phyloP scores from a whole-genome alignment of 192 early-diverging fungal species.

The Coemansia biformis region DNA sequence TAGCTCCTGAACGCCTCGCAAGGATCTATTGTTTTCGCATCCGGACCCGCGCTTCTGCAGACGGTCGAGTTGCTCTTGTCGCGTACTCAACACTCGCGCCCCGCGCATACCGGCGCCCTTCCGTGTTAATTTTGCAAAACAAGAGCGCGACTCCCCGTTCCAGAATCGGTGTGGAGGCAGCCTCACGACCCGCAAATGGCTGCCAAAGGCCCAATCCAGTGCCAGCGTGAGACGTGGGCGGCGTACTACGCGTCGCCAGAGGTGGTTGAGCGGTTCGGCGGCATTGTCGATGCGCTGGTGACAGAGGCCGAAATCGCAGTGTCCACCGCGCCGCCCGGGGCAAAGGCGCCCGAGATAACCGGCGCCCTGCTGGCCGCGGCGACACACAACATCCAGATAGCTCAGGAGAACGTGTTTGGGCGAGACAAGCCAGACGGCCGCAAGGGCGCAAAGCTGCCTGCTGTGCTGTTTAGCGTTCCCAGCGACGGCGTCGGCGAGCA shows the following conservation, averaged over 20 bases:
- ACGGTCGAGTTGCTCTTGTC: too few species aligned
- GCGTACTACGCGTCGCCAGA: constrained; percentile 43
- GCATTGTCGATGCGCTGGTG: constrained; percentile 28
- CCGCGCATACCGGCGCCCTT: too few species aligned
- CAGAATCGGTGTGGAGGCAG: too few species aligned
- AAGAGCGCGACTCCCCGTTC: too few species aligned
- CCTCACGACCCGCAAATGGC: too few species aligned
- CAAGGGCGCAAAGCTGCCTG: constrained; percentile 26
- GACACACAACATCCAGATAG: constrained; percentile 38
- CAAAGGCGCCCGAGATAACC: constrained; percentile 18
- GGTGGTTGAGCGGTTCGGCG: constrained; percentile 21
- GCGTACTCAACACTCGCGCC: too few species aligned
- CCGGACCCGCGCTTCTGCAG: too few species aligned
- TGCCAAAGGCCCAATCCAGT: constrained; percentile 23
- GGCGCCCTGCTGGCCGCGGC: constrained; percentile 18
- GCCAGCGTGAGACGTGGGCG: constrained; percentile 42
- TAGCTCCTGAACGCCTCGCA: too few species aligned
- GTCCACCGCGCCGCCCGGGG: constrained; percentile 7
- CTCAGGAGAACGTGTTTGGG: constrained; percentile 24
- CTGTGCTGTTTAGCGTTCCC: constrained; percentile 26
- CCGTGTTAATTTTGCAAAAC: too few species aligned
- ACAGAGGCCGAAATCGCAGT: constrained; percentile 37
- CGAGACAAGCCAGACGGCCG: constrained; percentile 1
- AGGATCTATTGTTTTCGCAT: too few species aligned
- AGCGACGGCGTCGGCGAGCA: constrained; percentile 18